Base-by-base conservation (phyloP, 257 asterid species). In the Dorcoceras hygrometricum region DNA sequence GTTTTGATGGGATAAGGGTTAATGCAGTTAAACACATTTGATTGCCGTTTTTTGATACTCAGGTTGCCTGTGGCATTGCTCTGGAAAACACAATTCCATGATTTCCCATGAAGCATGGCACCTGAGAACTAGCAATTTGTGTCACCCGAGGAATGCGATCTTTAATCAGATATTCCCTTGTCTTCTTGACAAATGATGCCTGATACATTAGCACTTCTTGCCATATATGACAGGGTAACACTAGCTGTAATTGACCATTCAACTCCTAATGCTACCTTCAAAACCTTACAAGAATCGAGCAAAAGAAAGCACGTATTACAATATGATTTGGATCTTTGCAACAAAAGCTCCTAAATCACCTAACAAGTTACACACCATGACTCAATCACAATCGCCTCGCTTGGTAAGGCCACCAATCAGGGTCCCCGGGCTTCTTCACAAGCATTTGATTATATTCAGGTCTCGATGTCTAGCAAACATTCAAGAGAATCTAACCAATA, bases 371-470 rank as follows among this genome's bases (percentile, higher is more conserved):
- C 22, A 50, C 60, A 68, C 2, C 67, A 55, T 22, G 34, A 18
- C 39, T 23, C 48, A 16, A 65, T 16, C 8, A 27, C 43, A 19
- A 50, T 18, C 1, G 46, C 14, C 80, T 82, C 50, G 1, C 50
- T 80, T 82, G 77, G 69, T 84, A 34, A 28, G 88, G 83, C 93
- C 96, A 89, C 97, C 97, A 86, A 72, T 86, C 91, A 65, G 78
- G 75, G 75, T 84, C 94, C 77, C 95, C 96, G 11, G 96, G 84
- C 81, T 90, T 93, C 95, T 83, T 88, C 82, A 93, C 94, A 57
- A 93, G 84, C 71, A 93, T 78, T 62, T 90, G 91, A 54, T 93
- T 93, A 63, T 93, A 93, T 73, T 90, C 97, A 2, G 98, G 97
- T 70, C 98, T 87, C 76, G 98, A 83, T 59, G 96, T 88, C 98